A percentile compares a stretch with the other conserved stretches of the same genome.
Conservation (phyloP, 108 stramenopile genomes). For the Chaetoceros tenuissimus region DNA sequence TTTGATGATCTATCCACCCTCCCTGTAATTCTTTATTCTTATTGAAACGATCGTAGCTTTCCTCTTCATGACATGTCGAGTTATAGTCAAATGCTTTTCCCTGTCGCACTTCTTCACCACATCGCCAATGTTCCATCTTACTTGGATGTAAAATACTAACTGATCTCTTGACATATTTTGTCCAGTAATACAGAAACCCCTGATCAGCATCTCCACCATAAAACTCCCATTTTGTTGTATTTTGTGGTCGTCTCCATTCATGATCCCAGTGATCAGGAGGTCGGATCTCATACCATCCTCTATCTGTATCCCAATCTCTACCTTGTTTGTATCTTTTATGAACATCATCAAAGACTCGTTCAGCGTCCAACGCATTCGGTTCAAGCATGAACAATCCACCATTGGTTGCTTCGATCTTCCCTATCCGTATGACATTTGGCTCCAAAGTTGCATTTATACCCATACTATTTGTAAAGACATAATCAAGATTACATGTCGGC, state of each 20-base stretch:
- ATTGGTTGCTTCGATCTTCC: conserved; percentile 25
- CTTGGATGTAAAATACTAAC: conserved; percentile 17
- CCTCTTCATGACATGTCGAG: conserved; percentile 7
- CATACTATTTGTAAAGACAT: conserved; percentile 16
- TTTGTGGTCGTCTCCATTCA: conserved; percentile 1
- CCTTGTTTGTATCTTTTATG: conserved; percentile 5
- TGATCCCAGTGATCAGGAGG: conserved; percentile 16
- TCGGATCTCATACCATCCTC: conserved; percentile 7
- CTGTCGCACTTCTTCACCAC: no score
- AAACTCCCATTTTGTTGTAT: conserved; percentile 17
- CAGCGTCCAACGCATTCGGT: conserved; percentile 34
- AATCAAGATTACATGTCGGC: conserved; percentile 44
- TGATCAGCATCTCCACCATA: conserved; percentile 30
- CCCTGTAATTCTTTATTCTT: conserved; percentile 3
- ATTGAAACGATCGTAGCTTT: conserved; percentile 13
- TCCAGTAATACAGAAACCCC: conserved; percentile 29
- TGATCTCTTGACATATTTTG: conserved; percentile 16
- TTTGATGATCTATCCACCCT: no score
- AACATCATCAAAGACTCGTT: conserved; percentile 18
- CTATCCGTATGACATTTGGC: conserved; percentile 25
- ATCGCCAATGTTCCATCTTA: no score
- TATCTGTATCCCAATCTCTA: conserved; percentile 10
- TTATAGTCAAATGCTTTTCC: no score
- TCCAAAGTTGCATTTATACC: conserved; percentile 5
- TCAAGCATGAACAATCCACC: no score